Percentiles rank a stretch among this genome's conserved stretches.
Evolutionary conservation across 495 filamentous ascomycete species (phyloP).

Genomic region (Trichoderma parareesei): DNA sequence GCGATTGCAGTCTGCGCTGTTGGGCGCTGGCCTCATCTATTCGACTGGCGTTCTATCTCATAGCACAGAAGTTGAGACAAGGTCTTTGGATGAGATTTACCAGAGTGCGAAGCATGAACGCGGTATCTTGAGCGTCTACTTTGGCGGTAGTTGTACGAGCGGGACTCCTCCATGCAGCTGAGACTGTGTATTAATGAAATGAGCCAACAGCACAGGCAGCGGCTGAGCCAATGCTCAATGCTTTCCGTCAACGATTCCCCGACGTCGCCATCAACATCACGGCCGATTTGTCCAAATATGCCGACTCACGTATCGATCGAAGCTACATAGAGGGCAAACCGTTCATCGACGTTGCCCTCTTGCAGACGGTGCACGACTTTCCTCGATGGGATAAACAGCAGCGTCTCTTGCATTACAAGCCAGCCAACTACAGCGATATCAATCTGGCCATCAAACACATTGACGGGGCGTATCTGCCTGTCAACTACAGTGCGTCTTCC

Average conservation of each 20-base stretch:
- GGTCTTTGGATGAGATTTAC: background rate
- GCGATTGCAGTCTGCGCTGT: too few species aligned
- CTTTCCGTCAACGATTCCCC: background rate
- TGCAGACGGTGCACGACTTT: background rate
- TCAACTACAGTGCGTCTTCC: background rate
- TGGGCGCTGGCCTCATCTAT: too few species aligned
- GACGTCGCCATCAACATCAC: background rate
- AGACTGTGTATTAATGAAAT: background rate
- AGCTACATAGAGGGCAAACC: background rate
- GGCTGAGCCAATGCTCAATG: background rate
- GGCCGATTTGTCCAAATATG: background rate
- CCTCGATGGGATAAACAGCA: background rate
- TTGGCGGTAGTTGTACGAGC: background rate
- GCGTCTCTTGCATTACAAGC: background rate
- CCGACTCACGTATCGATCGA: background rate
- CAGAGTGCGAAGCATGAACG: background rate
- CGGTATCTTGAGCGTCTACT: background rate
- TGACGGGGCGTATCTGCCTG: background rate
- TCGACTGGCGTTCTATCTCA: background rate
- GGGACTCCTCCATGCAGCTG: background rate
- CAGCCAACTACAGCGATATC: background rate
- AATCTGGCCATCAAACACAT: background rate
- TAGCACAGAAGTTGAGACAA: background rate
- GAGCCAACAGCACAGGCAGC: background rate
- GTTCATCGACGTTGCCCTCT: background rate